phyloP scores from a whole-genome alignment of 176 grass and related monocot genomes.

The Triticum dicoccoides region DNA sequence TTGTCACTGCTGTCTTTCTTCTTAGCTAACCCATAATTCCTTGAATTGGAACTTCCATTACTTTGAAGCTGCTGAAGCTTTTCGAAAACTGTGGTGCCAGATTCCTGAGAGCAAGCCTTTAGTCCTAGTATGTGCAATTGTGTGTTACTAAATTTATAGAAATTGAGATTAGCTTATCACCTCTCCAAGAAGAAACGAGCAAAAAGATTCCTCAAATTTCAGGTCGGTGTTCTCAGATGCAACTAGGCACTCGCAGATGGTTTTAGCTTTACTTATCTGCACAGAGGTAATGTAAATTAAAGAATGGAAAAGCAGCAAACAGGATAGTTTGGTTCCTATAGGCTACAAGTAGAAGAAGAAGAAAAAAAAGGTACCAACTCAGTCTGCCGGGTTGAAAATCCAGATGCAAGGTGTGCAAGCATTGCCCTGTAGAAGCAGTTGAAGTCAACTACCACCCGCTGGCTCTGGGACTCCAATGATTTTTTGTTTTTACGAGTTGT shows the following conservation, averaged over 20 bases:
- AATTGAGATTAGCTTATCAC: slow-evolving; percentile 40
- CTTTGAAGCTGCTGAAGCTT: slow-evolving; percentile 76
- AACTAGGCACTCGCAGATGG: slow-evolving; percentile 79
- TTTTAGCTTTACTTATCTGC: slow-evolving; percentile 94
- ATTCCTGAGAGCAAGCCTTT: slow-evolving; percentile 58
- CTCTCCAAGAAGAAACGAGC: slow-evolving; percentile 89
- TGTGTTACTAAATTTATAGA: slow-evolving; percentile 20
- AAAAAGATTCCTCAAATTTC: slow-evolving; percentile 92
- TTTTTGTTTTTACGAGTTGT: slow-evolving; percentile 86
- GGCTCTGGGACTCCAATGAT: slow-evolving; percentile 82
- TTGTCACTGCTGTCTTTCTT: slow-evolving; percentile 61
- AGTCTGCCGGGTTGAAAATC: slow-evolving; percentile 77
- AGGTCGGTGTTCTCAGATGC: slow-evolving; percentile 72
- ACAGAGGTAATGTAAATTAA: slow-evolving; percentile 4
- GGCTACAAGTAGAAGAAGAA: neutral
- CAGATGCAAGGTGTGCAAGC: slow-evolving; percentile 80
- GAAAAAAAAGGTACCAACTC: slow-evolving; percentile 56
- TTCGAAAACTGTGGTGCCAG: slow-evolving; percentile 60
- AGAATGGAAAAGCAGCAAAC: neutral
- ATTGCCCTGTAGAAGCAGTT: slow-evolving; percentile 73
- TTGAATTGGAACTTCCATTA: slow-evolving; percentile 61
- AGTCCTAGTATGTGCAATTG: slow-evolving; percentile 23
- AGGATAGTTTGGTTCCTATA: neutral
- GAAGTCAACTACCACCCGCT: slow-evolving; percentile 75
- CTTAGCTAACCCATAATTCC: slow-evolving; percentile 48